Evolutionary conservation across 768 basidiomycete species (phyloP).

Genomic region (Macrocybe gigantea): DNA sequence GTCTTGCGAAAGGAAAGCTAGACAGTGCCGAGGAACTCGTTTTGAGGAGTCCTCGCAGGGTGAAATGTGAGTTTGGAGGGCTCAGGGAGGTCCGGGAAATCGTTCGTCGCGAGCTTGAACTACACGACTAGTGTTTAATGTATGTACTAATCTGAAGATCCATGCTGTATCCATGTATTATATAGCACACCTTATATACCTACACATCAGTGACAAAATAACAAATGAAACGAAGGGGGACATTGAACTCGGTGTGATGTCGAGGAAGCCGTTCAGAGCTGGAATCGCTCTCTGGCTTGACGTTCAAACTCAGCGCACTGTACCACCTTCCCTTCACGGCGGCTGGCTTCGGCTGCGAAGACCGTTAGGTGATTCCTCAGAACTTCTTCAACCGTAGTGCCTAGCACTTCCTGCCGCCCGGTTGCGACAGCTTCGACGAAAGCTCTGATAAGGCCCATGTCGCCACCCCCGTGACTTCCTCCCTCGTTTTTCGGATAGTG

Average conservation of each 20-base stretch:
- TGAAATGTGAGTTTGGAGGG: slow-evolving; percentile 67
- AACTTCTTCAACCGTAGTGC: slow-evolving; percentile 63
- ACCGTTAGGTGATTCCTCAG: slow-evolving; percentile 77
- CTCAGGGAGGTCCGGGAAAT: slow-evolving; percentile 78
- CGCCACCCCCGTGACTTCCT: slow-evolving; percentile 82
- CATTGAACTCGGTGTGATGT: neutral
- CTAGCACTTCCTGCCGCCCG: slow-evolving; percentile 57
- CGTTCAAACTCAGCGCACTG: slow-evolving; percentile 65
- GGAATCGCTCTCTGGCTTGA: slow-evolving; percentile 23
- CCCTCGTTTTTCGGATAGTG: slow-evolving; percentile 50
- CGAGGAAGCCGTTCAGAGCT: neutral
- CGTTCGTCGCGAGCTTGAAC: slow-evolving; percentile 72
- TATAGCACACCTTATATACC: too few species aligned
- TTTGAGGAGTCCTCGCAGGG: slow-evolving; percentile 65
- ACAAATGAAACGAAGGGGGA: neutral
- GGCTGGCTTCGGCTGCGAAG: slow-evolving; percentile 81
- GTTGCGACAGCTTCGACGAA: slow-evolving; percentile 74
- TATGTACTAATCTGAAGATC: slow-evolving; percentile 22
- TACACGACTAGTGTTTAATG: slow-evolving; percentile 42
- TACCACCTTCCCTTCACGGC: slow-evolving; percentile 63
- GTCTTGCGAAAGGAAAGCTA: slow-evolving; percentile 38
- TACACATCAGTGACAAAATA: neutral
- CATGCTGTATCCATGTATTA: slow-evolving; percentile 11
- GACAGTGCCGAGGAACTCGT: slow-evolving; percentile 58
- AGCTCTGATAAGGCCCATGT: slow-evolving; percentile 64